These are phyloP conservation scores for Aegilops speltoides DNA, from an alignment of 176 grass and related monocot genomes.

Conservation along the genomic window DNA sequence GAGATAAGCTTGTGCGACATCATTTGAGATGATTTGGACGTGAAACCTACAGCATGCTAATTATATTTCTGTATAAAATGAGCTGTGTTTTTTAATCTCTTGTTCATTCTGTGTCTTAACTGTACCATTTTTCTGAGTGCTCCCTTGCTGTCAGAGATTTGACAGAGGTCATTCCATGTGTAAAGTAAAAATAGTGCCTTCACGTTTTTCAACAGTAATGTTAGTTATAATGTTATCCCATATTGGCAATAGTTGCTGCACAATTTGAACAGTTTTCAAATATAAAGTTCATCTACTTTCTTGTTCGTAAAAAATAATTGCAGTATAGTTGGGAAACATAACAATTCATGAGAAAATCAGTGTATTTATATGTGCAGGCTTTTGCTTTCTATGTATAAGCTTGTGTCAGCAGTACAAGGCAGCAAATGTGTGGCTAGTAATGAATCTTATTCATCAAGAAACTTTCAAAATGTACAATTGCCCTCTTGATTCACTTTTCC, in stretches of 20 bases:
- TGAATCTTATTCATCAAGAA: constrained; percentile 7
- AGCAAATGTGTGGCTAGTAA: background rate
- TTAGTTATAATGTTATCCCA: background rate
- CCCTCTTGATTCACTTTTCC: background rate
- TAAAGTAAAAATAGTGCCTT: background rate
- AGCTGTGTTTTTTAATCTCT: background rate
- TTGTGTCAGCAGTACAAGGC: background rate
- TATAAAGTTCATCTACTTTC: background rate
- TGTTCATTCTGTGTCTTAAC: background rate
- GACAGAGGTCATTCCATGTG: background rate
- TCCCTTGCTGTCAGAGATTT: background rate
- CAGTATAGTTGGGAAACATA: background rate
- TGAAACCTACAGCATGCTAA: too few relatives aligned
- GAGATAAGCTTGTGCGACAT: too few relatives aligned
- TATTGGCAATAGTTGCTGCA: background rate
- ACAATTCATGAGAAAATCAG: background rate
- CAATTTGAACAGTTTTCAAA: background rate
- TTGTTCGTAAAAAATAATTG: background rate
- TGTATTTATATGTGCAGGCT: background rate
- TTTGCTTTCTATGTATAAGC: background rate
- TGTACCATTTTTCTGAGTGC: background rate
- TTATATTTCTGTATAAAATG: background rate
- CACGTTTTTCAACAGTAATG: background rate
- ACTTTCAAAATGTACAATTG: background rate
- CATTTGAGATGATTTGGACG: too few relatives aligned